Percentiles rank a stretch among this genome's conserved stretches.
Conservation (phyloP, 2,329 filamentous ascomycete species). For the Amesomyces nigricolor region DNA sequence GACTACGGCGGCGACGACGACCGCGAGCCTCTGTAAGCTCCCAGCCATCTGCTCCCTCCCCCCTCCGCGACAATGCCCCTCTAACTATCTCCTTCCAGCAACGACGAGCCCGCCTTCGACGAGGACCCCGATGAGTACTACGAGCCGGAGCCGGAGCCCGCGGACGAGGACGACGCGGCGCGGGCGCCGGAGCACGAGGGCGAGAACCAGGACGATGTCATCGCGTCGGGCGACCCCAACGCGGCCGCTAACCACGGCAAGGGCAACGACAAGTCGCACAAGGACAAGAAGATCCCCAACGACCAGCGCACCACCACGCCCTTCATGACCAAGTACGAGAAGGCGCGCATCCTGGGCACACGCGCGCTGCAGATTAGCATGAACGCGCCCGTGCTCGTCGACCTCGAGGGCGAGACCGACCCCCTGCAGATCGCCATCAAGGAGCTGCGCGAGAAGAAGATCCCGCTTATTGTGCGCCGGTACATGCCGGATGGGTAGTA, state of each 20-base stretch:
- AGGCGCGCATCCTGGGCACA: conserved; percentile 86
- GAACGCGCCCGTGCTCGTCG: conserved; percentile 94
- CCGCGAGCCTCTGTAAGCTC: conserved; percentile 37
- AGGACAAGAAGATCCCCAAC: conserved; percentile 84
- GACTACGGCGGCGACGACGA: conserved; percentile 66
- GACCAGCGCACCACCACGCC: conserved; percentile 88
- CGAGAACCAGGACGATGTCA: conserved; percentile 53
- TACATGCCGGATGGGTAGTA: conserved; percentile 96
- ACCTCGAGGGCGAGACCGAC: conserved; percentile 95
- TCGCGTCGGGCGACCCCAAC: conserved; percentile 53
- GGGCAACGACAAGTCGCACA: conserved; percentile 50
- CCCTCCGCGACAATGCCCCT: not conserved
- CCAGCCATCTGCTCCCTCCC: not conserved
- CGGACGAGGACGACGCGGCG: conserved; percentile 48
- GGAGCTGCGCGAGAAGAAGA: conserved; percentile 97
- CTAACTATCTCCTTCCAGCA: conserved; percentile 37
- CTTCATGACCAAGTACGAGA: conserved; percentile 99
- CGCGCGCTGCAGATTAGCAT: conserved; percentile 96
- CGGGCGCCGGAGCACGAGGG: conserved; percentile 48
- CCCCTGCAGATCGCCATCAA: conserved; percentile 96
- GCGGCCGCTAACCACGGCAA: conserved; percentile 52
- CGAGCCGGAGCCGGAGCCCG: conserved; percentile 51
- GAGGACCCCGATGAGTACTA: conserved; percentile 59
- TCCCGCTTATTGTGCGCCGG: conserved; percentile 86
- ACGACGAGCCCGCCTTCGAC: conserved; percentile 66